Evolutionary conservation across 331 rosid genomes (phyloP), one percentile per base, ranked within the genome.

Genomic region (Phaseolus coccineus): DNA sequence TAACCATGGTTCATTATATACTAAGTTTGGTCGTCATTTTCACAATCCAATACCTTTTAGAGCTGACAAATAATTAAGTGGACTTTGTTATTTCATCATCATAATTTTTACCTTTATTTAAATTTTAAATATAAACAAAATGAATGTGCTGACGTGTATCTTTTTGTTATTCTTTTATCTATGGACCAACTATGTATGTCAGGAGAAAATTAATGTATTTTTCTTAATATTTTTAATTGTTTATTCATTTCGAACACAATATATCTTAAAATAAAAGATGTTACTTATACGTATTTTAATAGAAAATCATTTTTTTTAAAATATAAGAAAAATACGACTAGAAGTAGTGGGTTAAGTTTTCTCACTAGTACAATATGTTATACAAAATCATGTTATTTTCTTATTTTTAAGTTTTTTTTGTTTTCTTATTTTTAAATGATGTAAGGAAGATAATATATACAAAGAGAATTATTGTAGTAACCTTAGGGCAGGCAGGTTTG

Each of bases 11-110:
- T 46, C 2, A 5, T 55, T 22, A 65, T 44, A 44, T 11, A 42
- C 44, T 67, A 48, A 44, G n/a, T 11, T 65, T 73, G 76, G 48
- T 65, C 31, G 84, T 65, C 80, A 39, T 67, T 73, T 80, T 66
- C 69, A 73, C 39, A 4, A 19, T 63, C 19, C 14, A 62, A 30
- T 14, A 40, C 63, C 40, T 64, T 28, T 72, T 25, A 44, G 56
- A 81, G 57, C 55, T 56, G 15, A 66, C 74, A 77, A 66, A 24
- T 65, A 51, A 57, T 31, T 44, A 47, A 3, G 13, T 24, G 24
- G 14, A 46, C 57, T 44, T 69, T 69, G 14, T 47, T 25, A 2
- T 46, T 47, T 47, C 42, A 47, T 39, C 3, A 68, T 27, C 22
- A 24, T 25, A 68, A 9, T 65, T 15, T 19, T 19, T 65, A 37